Evolutionary conservation across 2,329 filamentous ascomycete species (phyloP), one percentile per base, ranked within the genome.

Genomic region (Ophiocordyceps unilateralis): DNA sequence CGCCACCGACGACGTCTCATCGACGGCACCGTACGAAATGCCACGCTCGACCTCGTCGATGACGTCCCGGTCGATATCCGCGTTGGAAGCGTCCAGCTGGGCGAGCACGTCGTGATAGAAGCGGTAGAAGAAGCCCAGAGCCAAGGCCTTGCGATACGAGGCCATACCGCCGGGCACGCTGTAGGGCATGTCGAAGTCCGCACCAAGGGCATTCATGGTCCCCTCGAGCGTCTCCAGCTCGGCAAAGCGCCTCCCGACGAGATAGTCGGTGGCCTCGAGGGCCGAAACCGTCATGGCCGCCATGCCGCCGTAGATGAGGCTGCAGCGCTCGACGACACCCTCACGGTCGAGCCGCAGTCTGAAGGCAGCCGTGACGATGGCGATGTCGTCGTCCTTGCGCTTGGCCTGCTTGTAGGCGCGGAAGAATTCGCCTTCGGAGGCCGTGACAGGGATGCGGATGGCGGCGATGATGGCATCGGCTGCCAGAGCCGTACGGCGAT

Each of bases 121-220:
- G 34, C 87, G 80, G 62, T 96, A 96, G 63, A 96, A 96, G 69
- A 98, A 93, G 2, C 88, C 81, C 42, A 96, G 67, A 0, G 91
- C 89, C 9, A 98, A 66, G 1, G 87, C 84, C 58, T 91, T 93
- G 23, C 91, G 72, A 56, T 96, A 98, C 1, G 87, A 93, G 0
- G 91, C 89, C 91, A 98, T 98, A 32, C 91, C 91, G 50, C 91
- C 91, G 0, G 89, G 91, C 1, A 98, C 91, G 43, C 87, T 81
- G 53, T 93, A 96, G 5, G 76, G 71, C 24, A 98, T 69, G 56
- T 93, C 76, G 54, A 98, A 98, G 55, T 96, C 91, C 42, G 75
- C 69, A 48, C 86, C 88, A n/a, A 98, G 67, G 1, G 85, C 83
- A 51, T 77, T 82, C 85, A 96, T 95, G 6, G 80, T 76, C 1